Percentiles rank a stretch among this genome's conserved stretches.
These are phyloP conservation scores for Ogataea wickerhamii DNA, from an alignment of 805 yeast species.

Conservation along the genomic window DNA sequence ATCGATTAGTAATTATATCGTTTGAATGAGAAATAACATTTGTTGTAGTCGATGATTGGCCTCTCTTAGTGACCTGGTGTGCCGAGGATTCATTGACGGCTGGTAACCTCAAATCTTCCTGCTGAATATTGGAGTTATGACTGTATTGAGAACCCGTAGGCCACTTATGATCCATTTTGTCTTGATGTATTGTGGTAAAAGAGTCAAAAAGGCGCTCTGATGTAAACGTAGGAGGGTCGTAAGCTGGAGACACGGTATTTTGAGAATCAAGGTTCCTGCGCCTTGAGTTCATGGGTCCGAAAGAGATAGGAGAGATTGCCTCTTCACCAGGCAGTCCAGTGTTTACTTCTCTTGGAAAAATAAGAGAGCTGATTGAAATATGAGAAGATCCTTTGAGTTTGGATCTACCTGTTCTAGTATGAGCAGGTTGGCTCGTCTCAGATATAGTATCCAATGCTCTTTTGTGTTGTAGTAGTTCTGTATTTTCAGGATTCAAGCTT, in stretches of 20 bases:
- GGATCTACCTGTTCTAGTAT: not conserved
- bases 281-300: not conserved
- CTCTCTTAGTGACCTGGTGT: not conserved
- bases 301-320: not conserved
- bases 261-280: not conserved
- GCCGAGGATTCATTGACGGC: not conserved
- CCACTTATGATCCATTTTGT: not conserved
- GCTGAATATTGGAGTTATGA: not conserved
- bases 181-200: constrained; percentile 6
- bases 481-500: constrained; percentile 1
- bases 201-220: constrained; percentile 6
- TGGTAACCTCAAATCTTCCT: not conserved
- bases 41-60: too few species aligned
- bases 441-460: too few species aligned
- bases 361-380: constrained; percentile 8
- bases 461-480: not conserved
- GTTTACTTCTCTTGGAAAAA: not conserved
- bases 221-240: constrained; percentile 7
- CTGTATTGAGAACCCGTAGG: not conserved
- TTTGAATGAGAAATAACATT: too few species aligned
- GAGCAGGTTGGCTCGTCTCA: not conserved
- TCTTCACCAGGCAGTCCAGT: not conserved
- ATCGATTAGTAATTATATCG: too few species aligned
- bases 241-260: not conserved
- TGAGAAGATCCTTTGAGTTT: constrained; percentile 2